Base-by-base conservation (phyloP, 31 red algal genomes). In the Asparagopsis taxiformis region DNA sequence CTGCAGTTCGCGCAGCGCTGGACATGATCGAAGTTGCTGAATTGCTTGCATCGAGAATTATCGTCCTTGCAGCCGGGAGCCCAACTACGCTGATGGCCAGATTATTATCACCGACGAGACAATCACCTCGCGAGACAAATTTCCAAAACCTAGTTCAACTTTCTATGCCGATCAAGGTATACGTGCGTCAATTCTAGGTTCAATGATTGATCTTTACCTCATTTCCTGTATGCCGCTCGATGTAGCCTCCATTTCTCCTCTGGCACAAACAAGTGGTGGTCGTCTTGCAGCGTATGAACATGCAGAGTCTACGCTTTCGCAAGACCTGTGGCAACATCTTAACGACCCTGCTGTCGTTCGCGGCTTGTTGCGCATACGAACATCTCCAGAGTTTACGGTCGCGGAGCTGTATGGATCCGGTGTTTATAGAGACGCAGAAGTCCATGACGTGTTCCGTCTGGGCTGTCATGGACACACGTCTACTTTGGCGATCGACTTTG, bases 311-410 rank as follows among this genome's bases (percentile, higher is more conserved):
- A 64, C 21, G 30, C 31, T 85, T 23, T 23, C 69, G 2, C 43
- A 74, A 20, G 80, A 85, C 59, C 61, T 85, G 10, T 85, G 80
- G 80, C 58, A 85, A 70, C 80, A 85, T 57, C 60, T 85, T n/a
- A 85, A 85, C 52, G 80, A 85, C 31, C 69, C 80, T 0, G 69
- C 80, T 65, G 80, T 85, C 9, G 62, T 85, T 32, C 57, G 80
- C 53, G 80, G 80, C 0, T 37, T 85, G 21, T 21, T 85, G 43
- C 69, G 80, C 21, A 10, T 85, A 10, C 49, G 80, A 22, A 70
- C 53, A 5, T 74, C 57, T 21, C 17, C 68, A 6, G 34, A 51
- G 29, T 57, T 74, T 4, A 11, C 32, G 6, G 58, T 73, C 26
- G 46, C 49, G 22, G 80, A 85, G 4, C 49, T 85, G 0, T 75